Evolutionary conservation across 2,329 filamentous ascomycete genomes (phyloP).

Genomic region (Neonectria coccinea): DNA sequence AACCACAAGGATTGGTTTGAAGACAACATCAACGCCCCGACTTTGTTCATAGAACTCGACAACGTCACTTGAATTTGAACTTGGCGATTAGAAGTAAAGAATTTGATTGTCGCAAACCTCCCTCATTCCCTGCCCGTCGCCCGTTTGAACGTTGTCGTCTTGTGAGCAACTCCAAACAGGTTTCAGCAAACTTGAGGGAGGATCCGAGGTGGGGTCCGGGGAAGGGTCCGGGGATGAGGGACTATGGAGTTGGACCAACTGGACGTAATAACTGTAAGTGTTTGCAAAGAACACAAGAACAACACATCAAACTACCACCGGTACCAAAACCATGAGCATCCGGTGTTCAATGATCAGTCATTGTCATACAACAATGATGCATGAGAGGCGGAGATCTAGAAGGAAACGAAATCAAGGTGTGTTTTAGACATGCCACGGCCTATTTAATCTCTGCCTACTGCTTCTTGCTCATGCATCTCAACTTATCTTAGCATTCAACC

Average conservation of each 20-base stretch:
- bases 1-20: not conserved
- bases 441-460: not conserved
- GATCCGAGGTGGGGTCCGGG: too few species aligned
- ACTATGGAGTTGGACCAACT: not conserved
- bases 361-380: not conserved
- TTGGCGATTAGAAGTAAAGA: not conserved
- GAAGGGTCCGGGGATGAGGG: too few species aligned
- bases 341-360: not conserved
- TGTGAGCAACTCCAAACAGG: not conserved
- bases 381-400: not conserved
- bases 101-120: not conserved
- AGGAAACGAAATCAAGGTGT: not conserved
- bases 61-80: not conserved
- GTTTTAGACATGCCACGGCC: not conserved
- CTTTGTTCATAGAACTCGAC: not conserved
- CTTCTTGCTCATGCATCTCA: not conserved
- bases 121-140: not conserved
- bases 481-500: not conserved
- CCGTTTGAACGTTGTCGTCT: not conserved
- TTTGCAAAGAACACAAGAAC: not conserved
- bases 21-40: not conserved
- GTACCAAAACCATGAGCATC: not conserved
- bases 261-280: not conserved
- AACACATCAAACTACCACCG: not conserved
- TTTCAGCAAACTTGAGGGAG: too few species aligned